phyloP scores from a whole-genome alignment of 176 grass and related monocot genomes.

The Avena atlantica region DNA sequence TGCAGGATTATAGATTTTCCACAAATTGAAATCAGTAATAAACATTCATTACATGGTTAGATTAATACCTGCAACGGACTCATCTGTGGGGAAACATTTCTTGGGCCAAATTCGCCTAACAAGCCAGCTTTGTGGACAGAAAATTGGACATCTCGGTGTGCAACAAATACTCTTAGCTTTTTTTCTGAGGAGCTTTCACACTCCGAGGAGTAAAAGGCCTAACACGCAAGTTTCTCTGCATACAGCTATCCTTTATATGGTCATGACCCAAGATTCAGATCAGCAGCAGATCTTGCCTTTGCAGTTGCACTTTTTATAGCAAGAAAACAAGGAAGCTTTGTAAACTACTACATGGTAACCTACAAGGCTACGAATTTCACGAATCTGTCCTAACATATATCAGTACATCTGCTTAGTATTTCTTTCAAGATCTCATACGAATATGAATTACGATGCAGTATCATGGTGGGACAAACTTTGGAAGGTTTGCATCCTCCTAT shows the following conservation, averaged over 20 bases:
- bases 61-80: conserved; percentile 73
- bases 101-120: conserved; percentile 60
- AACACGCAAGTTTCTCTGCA: conserved; percentile 4
- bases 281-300: conserved; percentile 62
- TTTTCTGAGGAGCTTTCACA: conserved; percentile 14
- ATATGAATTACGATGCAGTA: conserved; percentile 49
- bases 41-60: conserved; percentile 50
- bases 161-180: conserved; percentile 21
- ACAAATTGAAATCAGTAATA: conserved; percentile 20
- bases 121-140: conserved; percentile 75
- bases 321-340: conserved; percentile 72
- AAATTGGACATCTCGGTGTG: conserved; percentile 66
- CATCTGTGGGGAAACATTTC: conserved; percentile 64
- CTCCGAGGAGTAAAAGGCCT: conserved; percentile 16
- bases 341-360: conserved; percentile 80
- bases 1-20: conserved; percentile 21
- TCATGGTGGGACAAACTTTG: conserved; percentile 81
- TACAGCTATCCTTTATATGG: conserved; percentile 55
- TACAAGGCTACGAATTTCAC: conserved; percentile 18
- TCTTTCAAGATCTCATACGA: conserved; percentile 24
- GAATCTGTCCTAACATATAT: neutral
- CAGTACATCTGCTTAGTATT: neutral
- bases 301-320: conserved; percentile 65
- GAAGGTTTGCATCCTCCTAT: conserved; percentile 66
- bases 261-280: conserved; percentile 52